These are phyloP conservation scores for Lichina pygmaea DNA, from an alignment of 495 filamentous ascomycete genomes.

Conservation along the genomic window DNA sequence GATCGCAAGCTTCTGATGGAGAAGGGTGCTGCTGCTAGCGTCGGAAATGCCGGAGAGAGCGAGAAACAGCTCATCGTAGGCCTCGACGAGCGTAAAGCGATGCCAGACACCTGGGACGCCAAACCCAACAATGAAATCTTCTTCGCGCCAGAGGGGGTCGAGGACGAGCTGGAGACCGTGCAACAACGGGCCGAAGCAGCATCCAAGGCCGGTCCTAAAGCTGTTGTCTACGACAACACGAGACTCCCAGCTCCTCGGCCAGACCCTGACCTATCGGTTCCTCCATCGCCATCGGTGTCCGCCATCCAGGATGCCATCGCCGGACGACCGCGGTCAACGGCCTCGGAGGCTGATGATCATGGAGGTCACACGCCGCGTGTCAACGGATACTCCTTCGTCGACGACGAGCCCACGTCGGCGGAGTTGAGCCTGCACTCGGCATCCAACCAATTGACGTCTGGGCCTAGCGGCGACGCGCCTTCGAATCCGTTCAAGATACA, in stretches of 20 bases:
- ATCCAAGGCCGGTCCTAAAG: conserved; percentile 50
- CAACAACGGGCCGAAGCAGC: conserved; percentile 36
- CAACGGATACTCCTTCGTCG: conserved; percentile 83
- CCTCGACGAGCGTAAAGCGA: conserved; percentile 43
- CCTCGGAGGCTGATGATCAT: conserved; percentile 35
- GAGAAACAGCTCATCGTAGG: conserved; percentile 25
- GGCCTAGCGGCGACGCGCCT: conserved; percentile 23
- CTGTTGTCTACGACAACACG: conserved; percentile 65
- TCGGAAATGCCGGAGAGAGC: conserved; percentile 18
- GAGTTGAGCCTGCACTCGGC: conserved; percentile 1
- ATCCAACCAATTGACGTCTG: conserved; percentile 1
- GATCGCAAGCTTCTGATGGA: conserved; percentile 27
- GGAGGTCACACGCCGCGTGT: conserved; percentile 65
- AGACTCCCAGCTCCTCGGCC: conserved; percentile 24
- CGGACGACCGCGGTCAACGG: conserved; percentile 33
- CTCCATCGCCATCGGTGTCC: conserved; percentile 58
- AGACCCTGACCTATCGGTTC: conserved; percentile 17
- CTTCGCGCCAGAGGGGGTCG: conserved; percentile 54
- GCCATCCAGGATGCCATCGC: conserved; percentile 69
- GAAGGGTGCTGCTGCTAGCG: conserved; percentile 20
- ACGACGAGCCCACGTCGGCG: conserved; percentile 33
- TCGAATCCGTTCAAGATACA: conserved; percentile 64
- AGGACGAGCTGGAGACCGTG: conserved; percentile 36
- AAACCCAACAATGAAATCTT: conserved; percentile 63
- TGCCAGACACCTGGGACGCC: conserved; percentile 49